A percentile compares a stretch with the other conserved stretches of the same genome.
Conservation (phyloP, 306 rosid species). For the Quercus variabilis region DNA sequence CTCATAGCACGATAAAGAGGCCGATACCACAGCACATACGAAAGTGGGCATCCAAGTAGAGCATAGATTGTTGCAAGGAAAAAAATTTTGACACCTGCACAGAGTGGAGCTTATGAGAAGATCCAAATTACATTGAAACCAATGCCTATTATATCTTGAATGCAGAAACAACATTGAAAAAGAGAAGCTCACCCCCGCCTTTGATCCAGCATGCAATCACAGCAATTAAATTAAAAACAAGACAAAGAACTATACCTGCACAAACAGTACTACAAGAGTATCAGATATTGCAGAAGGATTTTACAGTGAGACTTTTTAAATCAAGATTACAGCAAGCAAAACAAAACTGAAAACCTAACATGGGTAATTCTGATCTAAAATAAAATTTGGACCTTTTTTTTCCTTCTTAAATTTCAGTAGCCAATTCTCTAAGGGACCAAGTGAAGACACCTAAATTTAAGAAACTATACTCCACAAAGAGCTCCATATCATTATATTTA, state of each 20-base stretch:
- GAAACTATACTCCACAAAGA: background rate
- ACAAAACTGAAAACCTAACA: background rate
- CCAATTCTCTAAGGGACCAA: background rate
- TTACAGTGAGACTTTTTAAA: background rate
- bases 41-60: slow-evolving; percentile 85
- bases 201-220: slow-evolving; percentile 78
- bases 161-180: slow-evolving; percentile 7
- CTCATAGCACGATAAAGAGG: slow-evolving; percentile 99
- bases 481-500: background rate
- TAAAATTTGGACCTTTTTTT: no score
- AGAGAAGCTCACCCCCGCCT: slow-evolving; percentile 77
- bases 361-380: no score
- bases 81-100: slow-evolving; percentile 83
- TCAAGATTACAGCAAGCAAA: background rate
- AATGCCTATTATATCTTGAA: background rate
- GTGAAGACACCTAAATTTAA: background rate
- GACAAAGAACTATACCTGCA: slow-evolving; percentile 92
- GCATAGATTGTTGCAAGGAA: slow-evolving; percentile 94
- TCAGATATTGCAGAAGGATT: background rate
- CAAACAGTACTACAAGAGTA: slow-evolving; percentile 1
- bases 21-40: slow-evolving; percentile 95
- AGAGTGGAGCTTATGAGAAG: slow-evolving; percentile 26
- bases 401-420: no score
- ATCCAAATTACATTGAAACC: slow-evolving; percentile 17
- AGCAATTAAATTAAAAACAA: slow-evolving; percentile 76